Evolutionary conservation across 1,284 basidiomycete species (phyloP).

Genomic region (Cryptococcus sp.): DNA sequence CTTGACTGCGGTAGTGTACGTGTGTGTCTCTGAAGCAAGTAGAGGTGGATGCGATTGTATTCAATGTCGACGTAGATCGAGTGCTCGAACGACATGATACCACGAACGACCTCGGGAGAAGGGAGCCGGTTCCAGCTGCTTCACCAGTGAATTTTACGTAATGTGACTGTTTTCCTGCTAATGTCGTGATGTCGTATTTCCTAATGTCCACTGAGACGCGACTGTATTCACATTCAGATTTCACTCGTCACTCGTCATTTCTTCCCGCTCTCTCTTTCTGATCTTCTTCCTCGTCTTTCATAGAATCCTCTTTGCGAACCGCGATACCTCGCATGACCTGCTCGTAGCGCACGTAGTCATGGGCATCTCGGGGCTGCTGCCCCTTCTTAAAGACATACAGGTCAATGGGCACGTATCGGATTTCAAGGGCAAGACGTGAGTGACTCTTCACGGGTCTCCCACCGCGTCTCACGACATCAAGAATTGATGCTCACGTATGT

Average conservation of each 20-base stretch:
- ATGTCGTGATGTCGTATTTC: slow-evolving; percentile 1
- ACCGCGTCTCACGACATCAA: background rate
- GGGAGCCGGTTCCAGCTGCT: background rate
- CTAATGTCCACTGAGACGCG: background rate
- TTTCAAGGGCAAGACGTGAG: slow-evolving; percentile 71
- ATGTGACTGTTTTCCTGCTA: background rate
- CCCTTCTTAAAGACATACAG: slow-evolving; percentile 88
- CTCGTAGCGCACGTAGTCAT: slow-evolving; percentile 53
- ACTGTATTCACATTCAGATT: background rate
- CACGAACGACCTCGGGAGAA: too few relatives aligned
- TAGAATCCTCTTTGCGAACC: background rate
- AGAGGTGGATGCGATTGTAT: too few relatives aligned
- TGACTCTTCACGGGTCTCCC: slow-evolving; percentile 1
- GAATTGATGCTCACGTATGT: background rate
- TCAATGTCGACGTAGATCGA: too few relatives aligned
- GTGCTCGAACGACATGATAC: too few relatives aligned
- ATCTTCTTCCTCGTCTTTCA: background rate
- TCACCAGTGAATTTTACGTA: background rate
- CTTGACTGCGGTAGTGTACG: too few relatives aligned
- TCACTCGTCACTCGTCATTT: background rate
- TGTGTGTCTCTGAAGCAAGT: too few relatives aligned
- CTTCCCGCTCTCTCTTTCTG: background rate
- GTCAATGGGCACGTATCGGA: slow-evolving; percentile 74
- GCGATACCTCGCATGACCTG: background rate
- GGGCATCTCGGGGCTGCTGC: slow-evolving; percentile 93